Evolutionary conservation across 352 stramenopile genomes (phyloP).

Genomic region (Phytophthora meadii): DNA sequence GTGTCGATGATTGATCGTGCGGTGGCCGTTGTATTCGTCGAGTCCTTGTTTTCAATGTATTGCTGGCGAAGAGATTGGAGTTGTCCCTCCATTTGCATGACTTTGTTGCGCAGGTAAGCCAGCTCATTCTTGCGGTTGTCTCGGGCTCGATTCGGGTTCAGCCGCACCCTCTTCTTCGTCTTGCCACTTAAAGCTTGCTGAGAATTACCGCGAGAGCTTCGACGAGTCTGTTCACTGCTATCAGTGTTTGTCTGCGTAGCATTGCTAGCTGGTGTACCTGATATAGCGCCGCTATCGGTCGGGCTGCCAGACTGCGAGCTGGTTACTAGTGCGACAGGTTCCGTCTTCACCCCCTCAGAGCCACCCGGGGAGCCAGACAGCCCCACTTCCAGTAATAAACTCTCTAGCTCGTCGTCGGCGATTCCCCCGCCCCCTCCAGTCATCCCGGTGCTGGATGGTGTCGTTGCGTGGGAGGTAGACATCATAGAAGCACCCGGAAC

Average conservation of each 20-base stretch:
- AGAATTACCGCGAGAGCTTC: background rate
- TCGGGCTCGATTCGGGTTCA: slow-evolving; percentile 48
- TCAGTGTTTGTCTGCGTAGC: background rate
- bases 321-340: background rate
- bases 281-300: slow-evolving; percentile 1
- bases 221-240: slow-evolving; percentile 2
- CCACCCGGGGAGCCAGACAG: slow-evolving; percentile 17
- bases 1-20: slow-evolving; percentile 19
- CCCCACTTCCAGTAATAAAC: slow-evolving; percentile 35
- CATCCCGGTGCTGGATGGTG: slow-evolving; percentile 4
- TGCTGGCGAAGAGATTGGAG: slow-evolving; percentile 38
- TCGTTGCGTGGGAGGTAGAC: background rate
- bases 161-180: slow-evolving; percentile 28
- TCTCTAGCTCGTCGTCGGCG: slow-evolving; percentile 41
- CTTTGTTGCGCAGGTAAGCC: slow-evolving; percentile 51
- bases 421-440: slow-evolving; percentile 21
- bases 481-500: background rate
- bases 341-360: slow-evolving; percentile 10
- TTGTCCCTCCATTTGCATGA: slow-evolving; percentile 49
- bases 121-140: slow-evolving; percentile 53
- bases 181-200: slow-evolving; percentile 22
- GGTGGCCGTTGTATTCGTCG: slow-evolving; percentile 5
- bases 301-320: background rate
- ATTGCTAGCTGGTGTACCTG: background rate
- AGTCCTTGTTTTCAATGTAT: slow-evolving; percentile 32